phyloP scores from a whole-genome alignment of 2,329 filamentous ascomycete genomes.

The Canariomyces notabilis region DNA sequence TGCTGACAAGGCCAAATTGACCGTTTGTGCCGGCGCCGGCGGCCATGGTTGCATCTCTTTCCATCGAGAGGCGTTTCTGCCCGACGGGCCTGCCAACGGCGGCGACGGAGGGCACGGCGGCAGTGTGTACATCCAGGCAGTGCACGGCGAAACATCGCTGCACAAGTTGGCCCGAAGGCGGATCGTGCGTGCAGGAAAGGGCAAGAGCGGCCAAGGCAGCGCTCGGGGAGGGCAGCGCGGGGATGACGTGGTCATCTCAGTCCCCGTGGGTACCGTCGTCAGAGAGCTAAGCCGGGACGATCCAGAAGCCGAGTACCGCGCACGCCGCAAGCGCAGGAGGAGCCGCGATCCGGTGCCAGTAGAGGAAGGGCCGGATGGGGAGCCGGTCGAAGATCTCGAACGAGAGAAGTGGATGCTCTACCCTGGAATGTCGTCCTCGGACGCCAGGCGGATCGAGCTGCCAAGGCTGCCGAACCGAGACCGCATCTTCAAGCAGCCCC shows the following conservation, averaged over 20 bases:
- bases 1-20: slow-evolving; percentile 76
- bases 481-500: slow-evolving; percentile 60
- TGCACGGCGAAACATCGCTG: slow-evolving; percentile 83
- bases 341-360: slow-evolving; percentile 6
- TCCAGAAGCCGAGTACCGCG: slow-evolving; percentile 62
- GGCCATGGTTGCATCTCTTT: slow-evolving; percentile 95
- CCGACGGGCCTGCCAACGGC: slow-evolving; percentile 86
- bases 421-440: slow-evolving; percentile 67
- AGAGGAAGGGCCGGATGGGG: slow-evolving; percentile 36
- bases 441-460: slow-evolving; percentile 52
- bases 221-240: slow-evolving; percentile 71
- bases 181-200: slow-evolving; percentile 67
- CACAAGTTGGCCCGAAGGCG: slow-evolving; percentile 82
- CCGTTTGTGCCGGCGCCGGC: slow-evolving; percentile 71
- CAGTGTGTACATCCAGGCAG: slow-evolving; percentile 89
- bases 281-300: slow-evolving; percentile 76
- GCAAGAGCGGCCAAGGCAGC: slow-evolving; percentile 74
- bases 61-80: slow-evolving; percentile 81
- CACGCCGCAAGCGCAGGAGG: slow-evolving; percentile 18
- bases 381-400: slow-evolving; percentile 40
- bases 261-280: slow-evolving; percentile 88
- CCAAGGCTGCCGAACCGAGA: slow-evolving; percentile 49
- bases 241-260: slow-evolving; percentile 80
- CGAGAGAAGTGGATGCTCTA: slow-evolving; percentile 82
- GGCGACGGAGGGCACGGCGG: slow-evolving; percentile 91